Evolutionary conservation across 2,329 filamentous ascomycete species (phyloP).

Genomic region (Aspergillus chevalieri): DNA sequence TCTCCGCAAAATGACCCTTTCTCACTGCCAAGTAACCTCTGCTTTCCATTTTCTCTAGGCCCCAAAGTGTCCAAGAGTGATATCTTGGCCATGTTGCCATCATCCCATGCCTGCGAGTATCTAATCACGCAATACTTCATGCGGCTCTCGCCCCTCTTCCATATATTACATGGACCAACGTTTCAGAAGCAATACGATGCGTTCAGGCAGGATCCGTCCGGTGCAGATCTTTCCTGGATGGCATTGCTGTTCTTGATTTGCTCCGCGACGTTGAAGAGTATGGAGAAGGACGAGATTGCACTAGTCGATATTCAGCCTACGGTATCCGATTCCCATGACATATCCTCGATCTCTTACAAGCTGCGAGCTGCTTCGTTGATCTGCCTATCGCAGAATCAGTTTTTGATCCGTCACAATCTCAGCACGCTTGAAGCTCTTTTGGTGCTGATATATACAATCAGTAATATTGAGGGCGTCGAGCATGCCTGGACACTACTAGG

Average conservation of each 20-base stretch:
- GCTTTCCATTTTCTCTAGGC: constrained; percentile 10
- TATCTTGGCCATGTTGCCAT: constrained; percentile 8
- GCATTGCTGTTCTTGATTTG: constrained; percentile 23
- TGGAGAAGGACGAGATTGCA: constrained; percentile 16
- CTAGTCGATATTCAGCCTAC: constrained; percentile 13
- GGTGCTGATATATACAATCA: constrained; percentile 24
- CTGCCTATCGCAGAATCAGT: constrained; percentile 24
- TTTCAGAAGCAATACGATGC: constrained; percentile 19
- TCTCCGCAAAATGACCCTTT: not conserved
- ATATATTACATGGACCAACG: constrained; percentile 24
- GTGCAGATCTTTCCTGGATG: constrained; percentile 21
- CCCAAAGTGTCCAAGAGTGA: constrained; percentile 5
- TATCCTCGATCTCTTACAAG: constrained; percentile 1
- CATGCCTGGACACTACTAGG: constrained; percentile 25
- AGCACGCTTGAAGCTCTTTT: constrained; percentile 26
- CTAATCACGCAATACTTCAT: constrained; percentile 12
- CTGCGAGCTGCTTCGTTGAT: constrained; percentile 16
- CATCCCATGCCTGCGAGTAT: constrained; percentile 11
- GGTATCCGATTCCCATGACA: not conserved
- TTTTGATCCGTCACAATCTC: constrained; percentile 22
- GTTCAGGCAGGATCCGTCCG: constrained; percentile 13
- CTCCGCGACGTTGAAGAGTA: constrained; percentile 15
- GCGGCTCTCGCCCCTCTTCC: constrained; percentile 16
- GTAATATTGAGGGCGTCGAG: constrained; percentile 19
- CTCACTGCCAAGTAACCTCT: constrained; percentile 1